phyloP scores from a whole-genome alignment of 2,329 filamentous ascomycete species.

The Xylariales sp. region DNA sequence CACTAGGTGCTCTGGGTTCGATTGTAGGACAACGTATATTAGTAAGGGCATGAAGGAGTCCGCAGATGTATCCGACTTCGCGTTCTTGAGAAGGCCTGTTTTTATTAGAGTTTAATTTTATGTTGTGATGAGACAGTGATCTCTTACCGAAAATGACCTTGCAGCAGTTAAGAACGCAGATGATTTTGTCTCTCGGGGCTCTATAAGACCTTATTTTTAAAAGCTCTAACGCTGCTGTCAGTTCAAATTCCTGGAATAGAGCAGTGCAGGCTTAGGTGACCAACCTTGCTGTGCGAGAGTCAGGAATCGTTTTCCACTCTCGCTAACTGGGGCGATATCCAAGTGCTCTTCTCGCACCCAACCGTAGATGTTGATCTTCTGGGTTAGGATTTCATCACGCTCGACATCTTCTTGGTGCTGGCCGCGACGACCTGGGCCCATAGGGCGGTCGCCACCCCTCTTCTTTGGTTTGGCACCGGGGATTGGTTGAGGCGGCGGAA shows the following conservation, averaged over 20 bases:
- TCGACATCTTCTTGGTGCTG: conserved; percentile 99
- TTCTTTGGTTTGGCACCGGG: conserved; percentile 64
- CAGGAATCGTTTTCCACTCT: conserved; percentile 85
- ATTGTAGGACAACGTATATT: conserved; percentile 92
- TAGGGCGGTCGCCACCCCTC: conserved; percentile 62
- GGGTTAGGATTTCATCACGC: conserved; percentile 88
- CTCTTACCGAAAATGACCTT: conserved; percentile 91
- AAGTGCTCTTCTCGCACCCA: conserved; percentile 93
- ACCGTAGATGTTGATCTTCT: conserved; percentile 95
- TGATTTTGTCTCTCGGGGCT: conserved; percentile 96
- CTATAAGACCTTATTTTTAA: conserved; percentile 95
- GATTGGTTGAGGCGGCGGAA: conserved; percentile 72
- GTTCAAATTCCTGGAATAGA: too few species aligned
- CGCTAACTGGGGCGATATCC: conserved; percentile 80
- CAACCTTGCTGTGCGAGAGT: conserved; percentile 81
- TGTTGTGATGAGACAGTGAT: neutral
- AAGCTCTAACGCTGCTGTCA: too few species aligned
- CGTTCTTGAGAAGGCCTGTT: conserved; percentile 78
- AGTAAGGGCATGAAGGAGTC: conserved; percentile 93
- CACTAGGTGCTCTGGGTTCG: conserved; percentile 90
- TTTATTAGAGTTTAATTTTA: conserved; percentile 2
- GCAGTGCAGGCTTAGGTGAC: conserved; percentile 11
- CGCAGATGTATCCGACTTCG: conserved; percentile 89
- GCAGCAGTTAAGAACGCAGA: conserved; percentile 96
- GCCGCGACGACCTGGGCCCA: conserved; percentile 80